Base-by-base conservation (phyloP, 2,329 filamentous ascomycete species). In the Cordyceps cicadae region DNA sequence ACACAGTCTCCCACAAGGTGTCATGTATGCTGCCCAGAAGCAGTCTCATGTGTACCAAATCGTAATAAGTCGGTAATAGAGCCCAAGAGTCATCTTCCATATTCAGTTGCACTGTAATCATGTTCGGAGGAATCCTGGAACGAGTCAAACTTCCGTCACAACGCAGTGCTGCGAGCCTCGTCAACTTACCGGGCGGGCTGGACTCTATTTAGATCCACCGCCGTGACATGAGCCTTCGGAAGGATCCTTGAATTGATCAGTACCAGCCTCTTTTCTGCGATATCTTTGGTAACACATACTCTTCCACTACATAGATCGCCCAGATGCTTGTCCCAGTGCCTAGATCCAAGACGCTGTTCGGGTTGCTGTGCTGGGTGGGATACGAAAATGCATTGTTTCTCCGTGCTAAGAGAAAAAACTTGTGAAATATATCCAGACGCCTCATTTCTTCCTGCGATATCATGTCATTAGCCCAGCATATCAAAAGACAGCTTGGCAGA, bases 301-400 rank as follows among this genome's bases (percentile, higher is more conserved):
- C 65, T 65, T 74, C 86, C 64, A 89, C 88, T 75, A 96, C 88
- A 66, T 93, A 88, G 67, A 95, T 89, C 45, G 88, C 85, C 93
- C 93, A 97, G 63, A 96, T 93, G 45, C 91, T 91, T 1, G 91
- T 96, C 19, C 92, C 92, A 64, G 88, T 92, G 46, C 92, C 93
- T 58, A 96, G 70, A 68, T 88, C 86, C 46, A 88, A 70, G 52
- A 88, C 29, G 5, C 54, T 17, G n/a, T 17, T 56, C 17, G 54
- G 63, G 34, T 5, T 62, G 21, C 51, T 7, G 24, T 63, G 62
- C 54, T 56, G 60, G 41, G 66, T 63, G 43, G 43, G 64, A 60
- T 62, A 61, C 19, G 58, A 65, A 60, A 61, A 71, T 4, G 70
- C 64, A 43, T 67, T 66, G 2, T 79, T 72, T 45, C 80, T 77